Percentiles rank a stretch among this genome's conserved stretches.
phyloP scores from a whole-genome alignment of 2,329 filamentous ascomycete genomes.

The Fusarium equiseti region DNA sequence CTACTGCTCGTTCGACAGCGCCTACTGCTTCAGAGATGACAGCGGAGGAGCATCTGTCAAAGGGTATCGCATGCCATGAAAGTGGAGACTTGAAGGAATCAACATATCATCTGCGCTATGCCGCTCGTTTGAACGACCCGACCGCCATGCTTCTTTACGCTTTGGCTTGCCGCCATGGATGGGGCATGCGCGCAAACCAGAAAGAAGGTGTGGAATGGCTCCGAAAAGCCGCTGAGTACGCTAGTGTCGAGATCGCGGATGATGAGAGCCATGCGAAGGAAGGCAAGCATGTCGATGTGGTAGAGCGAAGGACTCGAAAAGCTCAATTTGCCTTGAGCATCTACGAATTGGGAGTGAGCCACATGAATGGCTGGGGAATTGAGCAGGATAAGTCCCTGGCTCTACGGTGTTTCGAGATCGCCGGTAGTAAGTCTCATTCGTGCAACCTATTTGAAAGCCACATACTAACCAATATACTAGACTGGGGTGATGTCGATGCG shows the following conservation, averaged over 20 bases:
- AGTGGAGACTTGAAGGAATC: slow-evolving; percentile 90
- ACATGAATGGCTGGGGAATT: slow-evolving; percentile 98
- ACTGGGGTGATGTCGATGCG: slow-evolving; percentile 95
- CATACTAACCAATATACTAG: slow-evolving; percentile 55
- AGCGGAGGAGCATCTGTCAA: slow-evolving; percentile 88
- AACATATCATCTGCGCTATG: slow-evolving; percentile 93
- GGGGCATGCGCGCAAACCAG: slow-evolving; percentile 96
- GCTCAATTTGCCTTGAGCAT: slow-evolving; percentile 96
- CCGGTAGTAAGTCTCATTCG: slow-evolving; percentile 71
- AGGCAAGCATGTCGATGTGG: slow-evolving; percentile 71
- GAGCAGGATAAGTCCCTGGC: slow-evolving; percentile 91
- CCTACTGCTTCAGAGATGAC: slow-evolving; percentile 77
- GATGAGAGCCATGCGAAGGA: slow-evolving; percentile 77
- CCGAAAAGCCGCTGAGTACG: slow-evolving; percentile 87
- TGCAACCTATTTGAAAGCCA: background rate
- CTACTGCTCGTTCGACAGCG: slow-evolving; percentile 59
- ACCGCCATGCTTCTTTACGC: slow-evolving; percentile 98
- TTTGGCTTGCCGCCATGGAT: slow-evolving; percentile 93
- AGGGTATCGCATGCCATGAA: slow-evolving; percentile 91
- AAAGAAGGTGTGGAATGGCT: slow-evolving; percentile 92
- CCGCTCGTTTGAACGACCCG: slow-evolving; percentile 85
- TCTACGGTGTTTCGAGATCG: slow-evolving; percentile 94
- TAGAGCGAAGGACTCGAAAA: slow-evolving; percentile 84
- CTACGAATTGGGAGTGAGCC: slow-evolving; percentile 95
- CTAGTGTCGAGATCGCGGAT: slow-evolving; percentile 84